phyloP scores from a whole-genome alignment of 1,139 yeast genomes.

The Scheffersomyces parashehatae region DNA sequence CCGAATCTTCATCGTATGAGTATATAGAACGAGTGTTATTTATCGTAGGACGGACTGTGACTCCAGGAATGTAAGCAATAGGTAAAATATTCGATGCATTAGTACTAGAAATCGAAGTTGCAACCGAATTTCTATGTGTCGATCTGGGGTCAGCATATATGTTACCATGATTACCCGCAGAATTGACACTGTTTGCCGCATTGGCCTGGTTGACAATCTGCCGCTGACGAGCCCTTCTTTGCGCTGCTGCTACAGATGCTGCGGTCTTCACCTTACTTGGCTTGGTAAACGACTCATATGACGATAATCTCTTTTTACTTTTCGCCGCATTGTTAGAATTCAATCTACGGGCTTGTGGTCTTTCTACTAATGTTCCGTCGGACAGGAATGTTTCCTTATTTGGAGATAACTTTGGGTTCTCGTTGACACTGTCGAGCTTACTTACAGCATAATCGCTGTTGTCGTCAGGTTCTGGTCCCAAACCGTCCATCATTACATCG shows the following conservation, averaged over 20 bases:
- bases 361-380: constrained; percentile 6
- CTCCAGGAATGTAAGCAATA: constrained; percentile 95
- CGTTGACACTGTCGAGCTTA: constrained; percentile 5
- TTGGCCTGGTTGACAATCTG: constrained; percentile 16
- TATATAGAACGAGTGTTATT: constrained; percentile 49
- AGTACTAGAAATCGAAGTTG: constrained; percentile 64
- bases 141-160: neutral
- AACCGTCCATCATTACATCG: constrained; percentile 14
- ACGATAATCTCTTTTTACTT: constrained; percentile 33
- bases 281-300: constrained; percentile 48
- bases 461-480: constrained; percentile 10
- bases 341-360: constrained; percentile 9
- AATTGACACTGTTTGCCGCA: constrained; percentile 2
- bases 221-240: constrained; percentile 16
- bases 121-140: constrained; percentile 42
- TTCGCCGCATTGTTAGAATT: constrained; percentile 9
- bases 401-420: neutral
- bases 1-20: constrained; percentile 51
- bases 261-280: constrained; percentile 25
- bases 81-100: constrained; percentile 87
- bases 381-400: constrained; percentile 2
- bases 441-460: constrained; percentile 9
- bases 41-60: constrained; percentile 61
- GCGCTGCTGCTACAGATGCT: constrained; percentile 9
- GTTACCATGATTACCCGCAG: constrained; percentile 1